A percentile compares a stretch with the other conserved stretches of the same genome.
These are phyloP conservation scores for Fraxinus excelsior DNA, from an alignment of 257 asterid species.

Conservation along the genomic window DNA sequence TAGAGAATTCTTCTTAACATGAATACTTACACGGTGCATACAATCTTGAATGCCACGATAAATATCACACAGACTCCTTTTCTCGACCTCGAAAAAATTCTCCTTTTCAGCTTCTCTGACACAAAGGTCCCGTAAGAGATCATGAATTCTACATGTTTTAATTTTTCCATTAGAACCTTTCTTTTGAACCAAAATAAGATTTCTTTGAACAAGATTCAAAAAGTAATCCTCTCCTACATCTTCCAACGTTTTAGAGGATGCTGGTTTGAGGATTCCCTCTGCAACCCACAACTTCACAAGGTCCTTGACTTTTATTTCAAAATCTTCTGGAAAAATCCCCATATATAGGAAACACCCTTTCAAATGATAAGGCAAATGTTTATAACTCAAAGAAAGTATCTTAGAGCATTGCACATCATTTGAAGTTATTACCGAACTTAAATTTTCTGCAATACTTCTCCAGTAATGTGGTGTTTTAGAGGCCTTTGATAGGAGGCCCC, in stretches of 20 bases:
- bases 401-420: not conserved
- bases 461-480: not conserved
- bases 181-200: not conserved
- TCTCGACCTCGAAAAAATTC: not conserved
- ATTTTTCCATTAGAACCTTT: not conserved
- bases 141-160: constrained; percentile 9
- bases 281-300: constrained; percentile 29
- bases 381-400: not conserved
- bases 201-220: not conserved
- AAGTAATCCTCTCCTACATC: not conserved
- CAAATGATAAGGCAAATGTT: not conserved
- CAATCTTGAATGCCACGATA: fast-evolving
- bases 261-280: constrained; percentile 16
- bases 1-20: not conserved
- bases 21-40: not conserved
- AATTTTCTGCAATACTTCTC: not conserved
- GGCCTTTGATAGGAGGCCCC: not conserved
- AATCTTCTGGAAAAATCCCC: constrained; percentile 17
- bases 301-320: not conserved
- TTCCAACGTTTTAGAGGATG: not conserved
- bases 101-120: constrained; percentile 1
- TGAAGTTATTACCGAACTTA: not conserved
- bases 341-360: constrained; percentile 15
- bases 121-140: constrained; percentile 6
- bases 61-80: not conserved